Base-by-base conservation (phyloP, 1,284 basidiomycete genomes). In the Puccinia coronata region DNA sequence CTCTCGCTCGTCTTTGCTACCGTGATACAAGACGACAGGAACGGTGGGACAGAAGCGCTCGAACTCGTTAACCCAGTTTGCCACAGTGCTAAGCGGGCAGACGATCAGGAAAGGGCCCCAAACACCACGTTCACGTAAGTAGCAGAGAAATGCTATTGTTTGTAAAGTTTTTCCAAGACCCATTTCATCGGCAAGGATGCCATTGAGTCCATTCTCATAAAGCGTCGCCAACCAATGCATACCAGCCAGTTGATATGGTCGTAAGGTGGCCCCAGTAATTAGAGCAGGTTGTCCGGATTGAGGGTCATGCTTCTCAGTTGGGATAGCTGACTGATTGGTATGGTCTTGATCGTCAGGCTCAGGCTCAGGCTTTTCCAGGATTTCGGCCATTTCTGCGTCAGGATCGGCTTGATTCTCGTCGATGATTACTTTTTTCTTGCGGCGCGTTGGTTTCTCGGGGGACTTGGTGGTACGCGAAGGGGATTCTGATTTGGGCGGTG, bases 221-320 rank as follows among this genome's bases (percentile, higher is more conserved):
- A 99, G 87, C 47, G 91, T 92, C 5, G 93, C 92, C 92, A 99
- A 94, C 96, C 96, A 99, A 83, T 96, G 93, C 20, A 98, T 90
- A 5, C 96, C 96, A 74, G 95, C 94, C 0, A 98, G 89, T 86
- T 99, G 96, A 85, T 98, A 98, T 67, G 92, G 90, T 84, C 95
- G 93, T 83, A 98, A 87, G 72, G 88, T 92, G 1, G 92, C 93
- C 8, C 95, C 96, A 0, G 93, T 96, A 61, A 98, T 88, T 20
- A 95, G 87, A 0, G 88, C 87, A 0, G 95, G 94, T 86, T 96
- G 95, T 67, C 89, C 85, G 82, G 80, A 59, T n/a, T 71, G 67
- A 49, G 55, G 31, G 41, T 57, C 55, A 28, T 57, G 55, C 69
- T 80, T 71, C n/a, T 53, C 25, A 20, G 53, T 43, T 20, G 49